Evolutionary conservation across 208 protist genomes (phyloP), one percentile per base, ranked within the genome.

Genomic region (Jaenimonas drosophilae): DNA sequence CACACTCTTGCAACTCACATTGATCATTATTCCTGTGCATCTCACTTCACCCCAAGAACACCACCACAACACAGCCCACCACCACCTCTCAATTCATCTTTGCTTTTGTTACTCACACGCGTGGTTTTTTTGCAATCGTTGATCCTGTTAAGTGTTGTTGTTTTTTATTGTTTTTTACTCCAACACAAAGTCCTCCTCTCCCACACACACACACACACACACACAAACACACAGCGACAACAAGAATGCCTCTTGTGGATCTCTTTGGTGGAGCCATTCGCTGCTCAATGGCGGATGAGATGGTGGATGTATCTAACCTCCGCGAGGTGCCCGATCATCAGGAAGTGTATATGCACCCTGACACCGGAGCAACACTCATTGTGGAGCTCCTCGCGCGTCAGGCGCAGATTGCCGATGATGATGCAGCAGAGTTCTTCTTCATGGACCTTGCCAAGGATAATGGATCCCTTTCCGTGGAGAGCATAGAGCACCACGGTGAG

Each of bases 251-350:
- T 19, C 19, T 19, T 16, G 59, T 76, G 0, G 52, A 76, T 12
- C 47, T 91, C 17, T 91, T 71, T 59, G 82, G 82, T 25, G 82
- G 82, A 1, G 82, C 82, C 20, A 85, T 91, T 53, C 51, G 46
- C 17, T 64, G 64, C 16, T 7, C 32, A 3, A 36, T 88, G 19
- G 69, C 75, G 9, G 16, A 24, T 5, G 21, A 48, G 23, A 50
- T 73, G 42, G 46, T 44, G 0, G 82, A 91, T 49, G 69, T 81
- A 25, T 86, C 75, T n/a, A 53, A 65, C 30, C 70, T 81, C 17
- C 67, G 76, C 2, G 75, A 83, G 34, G 71, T 91, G 30, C 82
- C 82, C 1, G 82, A 91, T 58, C 66, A 78, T 28, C 77, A 88
- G 40, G 76, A 91, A 38, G 76, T 91, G 42, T 83, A 76, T 58